These are phyloP conservation scores for Chalaropsis ovoidea DNA, from an alignment of 2,329 filamentous ascomycete species.

Conservation along the genomic window DNA sequence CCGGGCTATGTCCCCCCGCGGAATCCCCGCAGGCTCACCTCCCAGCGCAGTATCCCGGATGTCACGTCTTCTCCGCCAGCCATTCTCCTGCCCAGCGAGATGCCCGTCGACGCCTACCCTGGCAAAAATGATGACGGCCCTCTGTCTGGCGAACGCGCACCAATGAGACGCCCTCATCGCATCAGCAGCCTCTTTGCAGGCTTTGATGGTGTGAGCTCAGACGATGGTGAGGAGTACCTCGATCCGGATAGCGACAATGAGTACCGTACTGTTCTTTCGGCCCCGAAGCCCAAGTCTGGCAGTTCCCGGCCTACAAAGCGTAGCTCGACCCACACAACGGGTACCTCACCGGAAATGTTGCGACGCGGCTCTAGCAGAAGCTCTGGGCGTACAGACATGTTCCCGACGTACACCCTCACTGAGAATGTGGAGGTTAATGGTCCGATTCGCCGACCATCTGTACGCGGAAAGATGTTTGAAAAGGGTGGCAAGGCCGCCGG, in stretches of 20 bases:
- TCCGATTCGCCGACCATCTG: slow-evolving; percentile 31
- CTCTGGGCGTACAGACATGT: slow-evolving; percentile 36
- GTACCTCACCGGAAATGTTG: slow-evolving; percentile 37
- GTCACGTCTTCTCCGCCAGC: slow-evolving; percentile 42
- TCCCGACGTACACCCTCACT: slow-evolving; percentile 37
- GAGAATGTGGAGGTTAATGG: slow-evolving; percentile 27
- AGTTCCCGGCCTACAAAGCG: slow-evolving; percentile 36
- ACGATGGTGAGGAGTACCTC: slow-evolving; percentile 53
- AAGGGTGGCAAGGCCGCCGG: slow-evolving; percentile 42
- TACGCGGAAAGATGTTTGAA: slow-evolving; percentile 25
- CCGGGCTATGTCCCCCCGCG: slow-evolving; percentile 48
- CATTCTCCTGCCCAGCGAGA: slow-evolving; percentile 31
- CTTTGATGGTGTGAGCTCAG: slow-evolving; percentile 63
- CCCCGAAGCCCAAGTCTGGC: slow-evolving; percentile 37
- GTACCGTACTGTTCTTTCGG: slow-evolving; percentile 55
- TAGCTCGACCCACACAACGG: slow-evolving; percentile 33
- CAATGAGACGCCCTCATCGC: slow-evolving; percentile 59
- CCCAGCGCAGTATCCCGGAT: slow-evolving; percentile 40
- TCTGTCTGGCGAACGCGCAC: slow-evolving; percentile 47
- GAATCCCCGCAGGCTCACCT: slow-evolving; percentile 48
- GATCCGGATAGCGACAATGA: slow-evolving; percentile 58
- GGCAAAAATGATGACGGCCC: slow-evolving; percentile 75
- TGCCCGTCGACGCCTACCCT: slow-evolving; percentile 57
- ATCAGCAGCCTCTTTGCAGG: slow-evolving; percentile 81
- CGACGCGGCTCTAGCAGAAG: slow-evolving; percentile 31